Percentiles rank a stretch among this genome's conserved stretches.
Conservation (phyloP, 2,329 filamentous ascomycete genomes). For the Phoma sp. region DNA sequence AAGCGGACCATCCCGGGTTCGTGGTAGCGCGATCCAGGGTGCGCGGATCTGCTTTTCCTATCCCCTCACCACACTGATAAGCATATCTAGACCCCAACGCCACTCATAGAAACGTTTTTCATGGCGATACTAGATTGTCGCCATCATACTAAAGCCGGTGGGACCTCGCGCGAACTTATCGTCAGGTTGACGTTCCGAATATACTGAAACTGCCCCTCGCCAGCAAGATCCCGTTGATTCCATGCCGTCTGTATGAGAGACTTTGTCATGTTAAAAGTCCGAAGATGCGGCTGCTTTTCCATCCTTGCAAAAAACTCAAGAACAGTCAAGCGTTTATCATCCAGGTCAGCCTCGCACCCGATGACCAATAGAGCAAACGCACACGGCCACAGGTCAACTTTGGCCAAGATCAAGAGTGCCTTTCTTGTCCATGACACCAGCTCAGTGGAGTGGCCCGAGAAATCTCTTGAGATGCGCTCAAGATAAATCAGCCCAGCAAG, state of each 20-base stretch:
- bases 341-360: not conserved
- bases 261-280: not conserved
- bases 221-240: not conserved
- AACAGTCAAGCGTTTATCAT: not conserved
- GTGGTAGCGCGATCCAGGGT: no score
- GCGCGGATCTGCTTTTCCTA: no score
- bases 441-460: not conserved
- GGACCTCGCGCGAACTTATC: not conserved
- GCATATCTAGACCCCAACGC: no score
- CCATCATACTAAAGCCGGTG: no score
- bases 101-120: no score
- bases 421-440: not conserved
- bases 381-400: not conserved
- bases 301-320: not conserved
- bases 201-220: not conserved
- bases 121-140: no score
- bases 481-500: not conserved
- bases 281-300: not conserved
- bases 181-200: not conserved
- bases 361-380: not conserved
- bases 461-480: not conserved
- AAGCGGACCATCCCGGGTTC: no score
- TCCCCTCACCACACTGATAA: no score
- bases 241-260: not conserved
- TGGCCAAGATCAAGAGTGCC: not conserved